Evolutionary conservation across 2,329 filamentous ascomycete genomes (phyloP).

Genomic region (Penicillium paneum): DNA sequence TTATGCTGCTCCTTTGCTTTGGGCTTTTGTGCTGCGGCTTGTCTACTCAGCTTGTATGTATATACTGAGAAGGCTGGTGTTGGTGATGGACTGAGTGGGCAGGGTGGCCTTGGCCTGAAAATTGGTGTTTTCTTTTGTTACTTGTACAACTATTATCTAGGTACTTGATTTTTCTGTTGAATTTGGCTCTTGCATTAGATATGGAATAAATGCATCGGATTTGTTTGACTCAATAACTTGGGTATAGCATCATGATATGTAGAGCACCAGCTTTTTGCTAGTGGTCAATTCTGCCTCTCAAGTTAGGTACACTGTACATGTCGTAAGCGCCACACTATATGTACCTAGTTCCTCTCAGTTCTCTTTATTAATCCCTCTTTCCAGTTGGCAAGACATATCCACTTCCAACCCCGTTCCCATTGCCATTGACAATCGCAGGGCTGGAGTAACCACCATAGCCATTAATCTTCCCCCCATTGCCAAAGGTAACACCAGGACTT

Average conservation of each 20-base stretch:
- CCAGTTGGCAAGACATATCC: slow-evolving; percentile 40
- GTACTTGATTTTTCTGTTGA: slow-evolving; percentile 12
- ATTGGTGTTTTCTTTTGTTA: slow-evolving; percentile 13
- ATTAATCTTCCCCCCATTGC: slow-evolving; percentile 53
- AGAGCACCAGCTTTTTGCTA: not conserved
- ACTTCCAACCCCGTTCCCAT: slow-evolving; percentile 16
- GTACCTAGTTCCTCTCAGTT: not conserved
- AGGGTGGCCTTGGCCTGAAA: slow-evolving; percentile 9
- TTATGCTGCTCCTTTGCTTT: not conserved
- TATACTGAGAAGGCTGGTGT: slow-evolving; percentile 14
- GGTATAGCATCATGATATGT: slow-evolving; percentile 1
- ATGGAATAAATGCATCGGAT: slow-evolving; percentile 25
- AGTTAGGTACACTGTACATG: slow-evolving; percentile 13
- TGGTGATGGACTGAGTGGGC: slow-evolving; percentile 5
- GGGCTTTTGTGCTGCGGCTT: slow-evolving; percentile 1
- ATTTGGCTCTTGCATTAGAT: slow-evolving; percentile 18
- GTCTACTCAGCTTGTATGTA: slow-evolving; percentile 14
- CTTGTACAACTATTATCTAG: slow-evolving; percentile 18
- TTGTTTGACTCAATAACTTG: slow-evolving; percentile 10
- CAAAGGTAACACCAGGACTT: slow-evolving; percentile 53
- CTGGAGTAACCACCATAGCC: slow-evolving; percentile 57
- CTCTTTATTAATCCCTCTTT: slow-evolving; percentile 40
- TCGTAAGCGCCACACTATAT: slow-evolving; percentile 2
- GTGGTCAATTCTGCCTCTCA: not conserved
- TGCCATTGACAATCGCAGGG: slow-evolving; percentile 30